Conservation (phyloP, 106 monocot species). For the Dendrobium huoshanense region DNA sequence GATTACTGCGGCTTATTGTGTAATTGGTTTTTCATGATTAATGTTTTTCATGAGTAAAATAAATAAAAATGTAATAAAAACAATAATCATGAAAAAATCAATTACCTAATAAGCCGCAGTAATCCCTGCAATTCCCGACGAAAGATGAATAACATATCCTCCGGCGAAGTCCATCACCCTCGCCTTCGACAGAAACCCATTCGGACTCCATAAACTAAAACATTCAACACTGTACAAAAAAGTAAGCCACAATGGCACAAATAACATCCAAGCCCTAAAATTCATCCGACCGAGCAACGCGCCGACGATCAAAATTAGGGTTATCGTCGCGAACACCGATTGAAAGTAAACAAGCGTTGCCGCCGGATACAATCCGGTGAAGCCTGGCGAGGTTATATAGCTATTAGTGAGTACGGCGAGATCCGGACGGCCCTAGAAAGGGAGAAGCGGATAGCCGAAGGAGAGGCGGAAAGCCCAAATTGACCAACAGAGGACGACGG, state of each 20-base stretch:
- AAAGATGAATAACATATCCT: constrained; percentile 22
- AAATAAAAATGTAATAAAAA: too few species aligned
- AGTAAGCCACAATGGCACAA: constrained; percentile 60
- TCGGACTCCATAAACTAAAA: constrained; percentile 29
- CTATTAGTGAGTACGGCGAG: too few species aligned
- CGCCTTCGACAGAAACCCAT: constrained; percentile 30
- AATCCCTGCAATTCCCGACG: constrained; percentile 17
- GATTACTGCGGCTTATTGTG: constrained; percentile 25
- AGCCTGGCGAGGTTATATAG: constrained; percentile 5
- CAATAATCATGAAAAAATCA: too few species aligned
- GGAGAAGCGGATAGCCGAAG: constrained; percentile 34
- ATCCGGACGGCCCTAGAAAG: constrained; percentile 25
- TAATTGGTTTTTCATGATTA: neutral
- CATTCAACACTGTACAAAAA: constrained; percentile 24
- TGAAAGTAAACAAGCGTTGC: constrained; percentile 62
- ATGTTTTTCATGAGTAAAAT: too few species aligned
- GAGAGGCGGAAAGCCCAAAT: constrained; percentile 33
- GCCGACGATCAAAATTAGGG: constrained; percentile 46
- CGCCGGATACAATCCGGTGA: constrained; percentile 35
- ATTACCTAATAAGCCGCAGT: constrained; percentile 24
- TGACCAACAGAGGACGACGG: constrained; percentile 29
- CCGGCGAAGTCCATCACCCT: constrained; percentile 27
- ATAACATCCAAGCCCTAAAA: constrained; percentile 49
- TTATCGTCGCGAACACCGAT: constrained; percentile 52
- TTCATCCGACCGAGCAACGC: constrained; percentile 58